Conservation (phyloP, 345 rosid genomes). For the Arabidopsis suecica region DNA sequence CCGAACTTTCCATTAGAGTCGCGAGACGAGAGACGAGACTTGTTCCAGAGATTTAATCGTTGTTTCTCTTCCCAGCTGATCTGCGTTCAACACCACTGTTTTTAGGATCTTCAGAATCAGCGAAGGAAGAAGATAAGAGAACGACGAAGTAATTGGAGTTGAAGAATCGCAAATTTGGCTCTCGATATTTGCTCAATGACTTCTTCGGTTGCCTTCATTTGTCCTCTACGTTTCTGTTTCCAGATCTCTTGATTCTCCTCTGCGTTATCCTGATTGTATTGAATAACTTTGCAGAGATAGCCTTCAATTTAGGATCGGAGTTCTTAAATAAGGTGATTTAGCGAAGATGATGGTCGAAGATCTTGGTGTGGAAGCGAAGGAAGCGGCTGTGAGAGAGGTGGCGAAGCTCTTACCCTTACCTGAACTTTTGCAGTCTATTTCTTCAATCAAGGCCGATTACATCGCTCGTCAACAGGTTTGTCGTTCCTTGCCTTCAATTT, state of each 20-base stretch:
- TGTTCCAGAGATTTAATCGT: conserved; percentile 22
- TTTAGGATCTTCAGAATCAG: conserved; percentile 21
- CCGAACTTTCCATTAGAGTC: conserved; percentile 18
- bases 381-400: conserved; percentile 96
- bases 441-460: conserved; percentile 92
- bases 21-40: conserved; percentile 9
- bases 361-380: conserved; percentile 98
- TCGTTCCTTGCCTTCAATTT: neutral
- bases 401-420: conserved; percentile 94
- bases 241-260: conserved; percentile 39
- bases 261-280: neutral
- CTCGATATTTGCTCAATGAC: conserved; percentile 33
- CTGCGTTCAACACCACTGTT: conserved; percentile 14
- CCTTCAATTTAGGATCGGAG: conserved; percentile 37
- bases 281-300: conserved; percentile 14
- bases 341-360: conserved; percentile 86
- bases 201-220: conserved; percentile 30
- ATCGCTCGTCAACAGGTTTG: conserved; percentile 92
- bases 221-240: conserved; percentile 2
- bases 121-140: neutral
- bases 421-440: conserved; percentile 80
- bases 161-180: neutral
- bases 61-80: conserved; percentile 21
- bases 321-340: conserved; percentile 15
- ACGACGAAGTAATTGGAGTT: conserved; percentile 28